phyloP scores from a whole-genome alignment of 1,284 basidiomycete genomes.

The Boletus sp. region DNA sequence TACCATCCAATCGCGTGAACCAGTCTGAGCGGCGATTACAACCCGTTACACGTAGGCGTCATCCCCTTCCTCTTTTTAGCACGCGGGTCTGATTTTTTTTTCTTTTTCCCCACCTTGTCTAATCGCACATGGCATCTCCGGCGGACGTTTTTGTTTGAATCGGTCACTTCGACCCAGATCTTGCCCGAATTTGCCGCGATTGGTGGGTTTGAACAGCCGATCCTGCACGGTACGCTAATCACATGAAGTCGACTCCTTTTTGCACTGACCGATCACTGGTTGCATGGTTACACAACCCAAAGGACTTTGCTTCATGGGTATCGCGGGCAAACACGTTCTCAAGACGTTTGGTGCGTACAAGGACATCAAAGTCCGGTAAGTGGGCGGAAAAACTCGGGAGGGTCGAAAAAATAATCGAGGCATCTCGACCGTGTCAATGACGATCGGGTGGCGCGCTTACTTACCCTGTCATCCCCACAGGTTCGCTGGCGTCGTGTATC shows the following conservation, averaged over 20 bases:
- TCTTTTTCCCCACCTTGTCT: neutral
- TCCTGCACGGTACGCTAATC: conserved; percentile 55
- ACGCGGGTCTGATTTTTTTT: neutral
- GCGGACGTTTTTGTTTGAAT: conserved; percentile 5
- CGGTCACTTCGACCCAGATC: conserved; percentile 50
- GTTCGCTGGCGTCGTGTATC: conserved; percentile 89
- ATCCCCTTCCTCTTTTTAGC: neutral
- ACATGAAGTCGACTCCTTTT: neutral
- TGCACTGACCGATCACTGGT: conserved; percentile 1
- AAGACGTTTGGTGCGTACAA: conserved; percentile 83
- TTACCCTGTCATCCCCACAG: conserved; percentile 34
- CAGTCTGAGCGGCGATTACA: conserved; percentile 84
- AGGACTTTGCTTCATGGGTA: conserved; percentile 90
- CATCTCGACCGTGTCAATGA: too few species aligned
- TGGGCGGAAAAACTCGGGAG: conserved; percentile 4
- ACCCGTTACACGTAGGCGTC: conserved; percentile 78
- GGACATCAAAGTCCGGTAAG: conserved; percentile 94
- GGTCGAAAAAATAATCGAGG: too few species aligned
- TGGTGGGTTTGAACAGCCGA: conserved; percentile 93
- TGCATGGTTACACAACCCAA: neutral
- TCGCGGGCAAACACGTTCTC: conserved; percentile 91
- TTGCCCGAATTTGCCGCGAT: conserved; percentile 91
- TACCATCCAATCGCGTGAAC: neutral
- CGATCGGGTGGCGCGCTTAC: neutral
- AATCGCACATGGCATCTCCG: neutral